phyloP scores from a whole-genome alignment of 2,329 filamentous ascomycete species.

The Sclerotinia trifoliorum region DNA sequence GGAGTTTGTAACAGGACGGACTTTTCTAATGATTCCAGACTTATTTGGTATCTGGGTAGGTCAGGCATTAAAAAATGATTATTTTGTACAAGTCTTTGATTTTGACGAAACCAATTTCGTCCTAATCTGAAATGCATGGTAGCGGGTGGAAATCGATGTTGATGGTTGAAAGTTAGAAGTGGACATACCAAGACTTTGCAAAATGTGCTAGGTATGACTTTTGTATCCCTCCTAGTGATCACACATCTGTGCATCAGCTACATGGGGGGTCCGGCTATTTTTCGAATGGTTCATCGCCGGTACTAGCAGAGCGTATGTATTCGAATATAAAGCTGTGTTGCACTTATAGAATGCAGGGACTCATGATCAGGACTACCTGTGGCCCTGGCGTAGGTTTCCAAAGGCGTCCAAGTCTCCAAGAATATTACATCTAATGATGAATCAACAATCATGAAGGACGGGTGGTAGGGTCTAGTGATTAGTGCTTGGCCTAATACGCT shows the following conservation, averaged over 20 bases:
- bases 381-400: conserved; percentile 2
- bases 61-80: neutral
- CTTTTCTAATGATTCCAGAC: conserved; percentile 5
- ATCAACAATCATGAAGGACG: neutral
- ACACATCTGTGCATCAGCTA: conserved; percentile 14
- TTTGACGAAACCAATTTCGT: neutral
- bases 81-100: neutral
- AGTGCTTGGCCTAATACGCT: neutral
- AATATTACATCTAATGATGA: neutral
- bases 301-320: neutral
- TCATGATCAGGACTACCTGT: conserved; percentile 6
- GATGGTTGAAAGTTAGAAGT: conserved; percentile 1
- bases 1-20: conserved; percentile 1
- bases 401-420: neutral
- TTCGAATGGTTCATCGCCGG: conserved; percentile 16
- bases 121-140: conserved; percentile 18
- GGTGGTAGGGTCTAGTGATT: conserved; percentile 6
- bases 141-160: conserved; percentile 8
- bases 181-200: conserved; percentile 10
- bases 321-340: conserved; percentile 6
- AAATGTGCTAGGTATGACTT: neutral
- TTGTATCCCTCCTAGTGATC: conserved; percentile 5
- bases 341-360: conserved; percentile 15
- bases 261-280: conserved; percentile 3
- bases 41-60: neutral